Evolutionary conservation across 2,329 filamentous ascomycete genomes (phyloP).

Genomic region (Aspergillus eucalypticola): DNA sequence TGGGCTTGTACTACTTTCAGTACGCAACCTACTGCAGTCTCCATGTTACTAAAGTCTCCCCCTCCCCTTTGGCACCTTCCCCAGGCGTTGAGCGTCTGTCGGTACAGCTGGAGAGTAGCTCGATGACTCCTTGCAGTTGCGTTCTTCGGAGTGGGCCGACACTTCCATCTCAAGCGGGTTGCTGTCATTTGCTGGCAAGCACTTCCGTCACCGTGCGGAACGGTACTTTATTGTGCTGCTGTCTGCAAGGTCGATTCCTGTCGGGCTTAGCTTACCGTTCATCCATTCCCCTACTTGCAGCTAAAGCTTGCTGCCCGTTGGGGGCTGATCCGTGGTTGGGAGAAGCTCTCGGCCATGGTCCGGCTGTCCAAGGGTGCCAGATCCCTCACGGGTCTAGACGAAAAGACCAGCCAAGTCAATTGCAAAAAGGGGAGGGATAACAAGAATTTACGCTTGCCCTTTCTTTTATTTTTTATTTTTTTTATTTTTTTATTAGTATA

Average conservation of each 20-base stretch:
- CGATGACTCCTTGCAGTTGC: neutral
- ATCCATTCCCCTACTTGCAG: neutral
- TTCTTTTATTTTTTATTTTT: too few species aligned
- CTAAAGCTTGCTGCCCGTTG: neutral
- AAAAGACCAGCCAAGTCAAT: too few species aligned
- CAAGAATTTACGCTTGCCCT: too few species aligned
- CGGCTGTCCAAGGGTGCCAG: neutral
- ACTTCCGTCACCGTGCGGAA: constrained; percentile 16
- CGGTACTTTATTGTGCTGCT: constrained; percentile 10
- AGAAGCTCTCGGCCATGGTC: neutral
- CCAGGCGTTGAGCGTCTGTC: too few species aligned
- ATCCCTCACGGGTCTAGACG: neutral
- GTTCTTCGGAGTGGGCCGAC: constrained; percentile 6
- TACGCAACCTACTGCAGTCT: too few species aligned
- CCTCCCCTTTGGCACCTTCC: too few species aligned
- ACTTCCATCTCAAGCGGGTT: neutral
- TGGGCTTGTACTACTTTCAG: too few species aligned
- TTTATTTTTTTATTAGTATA: too few species aligned
- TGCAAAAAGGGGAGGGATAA: neutral
- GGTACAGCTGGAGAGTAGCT: too few species aligned
- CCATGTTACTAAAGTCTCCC: too few species aligned
- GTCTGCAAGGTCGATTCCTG: neutral
- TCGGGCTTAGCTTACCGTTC: neutral
- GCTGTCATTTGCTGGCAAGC: constrained; percentile 17
- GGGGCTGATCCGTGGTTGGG: neutral